Conservation (phyloP, 2,329 filamentous ascomycete species). For the Alternaria metachromatica region DNA sequence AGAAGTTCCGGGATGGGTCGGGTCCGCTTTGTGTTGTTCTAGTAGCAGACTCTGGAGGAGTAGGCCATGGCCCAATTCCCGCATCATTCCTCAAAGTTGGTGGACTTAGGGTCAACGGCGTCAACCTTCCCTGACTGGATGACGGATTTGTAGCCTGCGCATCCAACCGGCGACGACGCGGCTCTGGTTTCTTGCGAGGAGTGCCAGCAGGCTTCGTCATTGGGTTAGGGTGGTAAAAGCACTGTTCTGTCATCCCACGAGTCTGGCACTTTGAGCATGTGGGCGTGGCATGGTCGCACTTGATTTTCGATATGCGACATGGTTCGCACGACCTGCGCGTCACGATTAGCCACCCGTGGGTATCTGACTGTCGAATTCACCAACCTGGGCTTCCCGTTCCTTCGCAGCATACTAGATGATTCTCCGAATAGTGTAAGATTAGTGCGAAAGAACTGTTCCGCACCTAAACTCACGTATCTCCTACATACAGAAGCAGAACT, state of each 20-base stretch:
- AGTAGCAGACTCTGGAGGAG: conserved; percentile 35
- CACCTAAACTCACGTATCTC: not conserved
- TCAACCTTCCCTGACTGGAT: conserved; percentile 26
- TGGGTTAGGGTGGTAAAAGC: conserved; percentile 46
- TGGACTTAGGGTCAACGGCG: conserved; percentile 35
- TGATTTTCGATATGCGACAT: conserved; percentile 46
- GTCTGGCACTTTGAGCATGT: conserved; percentile 44
- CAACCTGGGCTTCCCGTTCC: conserved; percentile 47
- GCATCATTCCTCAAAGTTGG: conserved; percentile 38
- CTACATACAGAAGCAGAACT: not conserved
- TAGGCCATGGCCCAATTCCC: conserved; percentile 34
- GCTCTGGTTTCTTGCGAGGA: conserved; percentile 44
- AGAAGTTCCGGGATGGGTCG: conserved; percentile 40
- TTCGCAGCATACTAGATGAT: conserved; percentile 35
- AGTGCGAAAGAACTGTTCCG: not conserved
- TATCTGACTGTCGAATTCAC: conserved; percentile 10
- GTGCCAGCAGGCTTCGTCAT: conserved; percentile 47
- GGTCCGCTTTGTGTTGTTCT: conserved; percentile 25
- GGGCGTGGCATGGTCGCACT: conserved; percentile 44
- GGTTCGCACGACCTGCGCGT: conserved; percentile 42
- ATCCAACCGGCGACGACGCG: conserved; percentile 34
- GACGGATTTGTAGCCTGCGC: conserved; percentile 18
- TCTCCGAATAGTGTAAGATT: not conserved
- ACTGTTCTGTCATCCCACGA: conserved; percentile 44
- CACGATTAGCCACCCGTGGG: not conserved